Base-by-base conservation (phyloP, 2,329 filamentous ascomycete genomes). In the Hypoxylon sp. region DNA sequence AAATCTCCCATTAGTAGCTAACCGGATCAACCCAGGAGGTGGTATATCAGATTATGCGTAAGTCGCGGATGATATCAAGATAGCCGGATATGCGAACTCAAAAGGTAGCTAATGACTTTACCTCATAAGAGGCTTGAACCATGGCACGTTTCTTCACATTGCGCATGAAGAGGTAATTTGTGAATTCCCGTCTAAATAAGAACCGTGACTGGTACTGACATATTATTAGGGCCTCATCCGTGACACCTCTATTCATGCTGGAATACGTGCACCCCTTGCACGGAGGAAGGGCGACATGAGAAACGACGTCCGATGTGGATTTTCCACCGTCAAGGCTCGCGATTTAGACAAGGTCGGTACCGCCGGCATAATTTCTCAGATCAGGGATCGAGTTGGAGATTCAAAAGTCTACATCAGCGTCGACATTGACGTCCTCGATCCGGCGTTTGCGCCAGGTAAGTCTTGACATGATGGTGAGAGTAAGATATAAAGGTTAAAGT, bases 361-460 rank as follows among this genome's bases (percentile, higher is more conserved):
- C 0, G 82, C 84, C 34, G 91, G 90, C 0, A 81, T 95, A 41
- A 86, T 93, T 2, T 80, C 87, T 10, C 81, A 79, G 43, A 92
- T 95, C 69, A 82, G 92, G 73, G 76, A 83, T 2, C 81, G 87
- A 7, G 85, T 89, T 0, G 79, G 79, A 0, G 81, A 81, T 13
- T 82, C 83, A 0, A 85, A 81, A 48, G 87, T 89, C 11, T 95
- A 95, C 74, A 82, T 95, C 23, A 91, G 87, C 63, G 87, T 95
- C 14, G 92, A 95, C 75, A 94, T 94, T 72, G 92, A 95, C 78
- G 91, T 94, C 0, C 83, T 95, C 50, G 92, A 95, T 77, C 92
- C 92, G 0, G 90, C 82, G 0, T 80, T 81, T 53, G 89, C 89
- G 7, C 91, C 91, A n/a, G 84, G 82, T 83, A 75, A 73, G 78